Conservation (phyloP, 192 early-diverging fungal genomes). For the Polychytrium aggregatum region DNA sequence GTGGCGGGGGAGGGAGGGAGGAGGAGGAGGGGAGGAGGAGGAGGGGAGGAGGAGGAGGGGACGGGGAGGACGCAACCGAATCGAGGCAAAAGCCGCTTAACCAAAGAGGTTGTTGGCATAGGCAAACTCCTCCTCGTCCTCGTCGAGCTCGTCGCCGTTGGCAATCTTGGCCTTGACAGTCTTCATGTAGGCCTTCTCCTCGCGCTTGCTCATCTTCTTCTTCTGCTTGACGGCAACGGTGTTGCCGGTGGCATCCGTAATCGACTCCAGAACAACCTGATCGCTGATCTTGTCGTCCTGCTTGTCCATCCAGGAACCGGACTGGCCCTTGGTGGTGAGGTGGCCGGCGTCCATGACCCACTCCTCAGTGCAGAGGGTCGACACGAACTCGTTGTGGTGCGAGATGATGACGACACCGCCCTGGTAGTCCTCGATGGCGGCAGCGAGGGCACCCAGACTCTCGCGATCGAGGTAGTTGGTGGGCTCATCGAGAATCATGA, state of each 20-base stretch:
- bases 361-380: slow-evolving; percentile 15
- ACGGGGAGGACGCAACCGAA: too few species aligned
- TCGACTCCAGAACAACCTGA: slow-evolving; percentile 5
- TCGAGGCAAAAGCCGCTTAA: neutral
- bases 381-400: slow-evolving; percentile 23
- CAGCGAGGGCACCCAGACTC: too few species aligned
- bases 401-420: slow-evolving; percentile 26
- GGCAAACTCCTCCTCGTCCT: slow-evolving; percentile 18
- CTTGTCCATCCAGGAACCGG: slow-evolving; percentile 17
- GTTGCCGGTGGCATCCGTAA: slow-evolving; percentile 49
- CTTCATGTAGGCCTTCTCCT: slow-evolving; percentile 16
- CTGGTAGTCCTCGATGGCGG: slow-evolving; percentile 12
- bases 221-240: slow-evolving; percentile 46
- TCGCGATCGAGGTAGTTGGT: too few species aligned
- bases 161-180: slow-evolving; percentile 15
- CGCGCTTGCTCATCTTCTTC: slow-evolving; percentile 26
- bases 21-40: too few species aligned
- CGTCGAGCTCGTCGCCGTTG: slow-evolving; percentile 13
- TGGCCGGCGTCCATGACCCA: slow-evolving; percentile 23
- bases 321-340: slow-evolving; percentile 17
- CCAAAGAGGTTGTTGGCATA: slow-evolving; percentile 9
- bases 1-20: too few species aligned
- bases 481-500: too few species aligned
- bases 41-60: too few species aligned
- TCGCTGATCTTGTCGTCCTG: slow-evolving; percentile 18